Evolutionary conservation across 2,329 filamentous ascomycete species (phyloP).

Genomic region (Neofusicoccum ribis): DNA sequence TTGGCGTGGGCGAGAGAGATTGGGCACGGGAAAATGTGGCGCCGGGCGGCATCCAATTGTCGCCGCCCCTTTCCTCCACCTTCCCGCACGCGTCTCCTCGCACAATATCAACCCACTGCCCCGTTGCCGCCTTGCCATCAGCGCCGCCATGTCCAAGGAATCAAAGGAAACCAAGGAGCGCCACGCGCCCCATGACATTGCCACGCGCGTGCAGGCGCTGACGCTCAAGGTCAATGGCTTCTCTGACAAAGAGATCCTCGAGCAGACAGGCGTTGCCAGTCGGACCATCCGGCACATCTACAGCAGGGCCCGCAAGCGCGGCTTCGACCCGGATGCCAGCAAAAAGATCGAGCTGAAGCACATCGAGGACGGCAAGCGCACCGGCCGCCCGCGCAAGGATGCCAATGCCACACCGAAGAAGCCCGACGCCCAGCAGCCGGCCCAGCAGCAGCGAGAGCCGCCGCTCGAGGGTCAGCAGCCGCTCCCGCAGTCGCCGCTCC

Average conservation of each 20-base stretch:
- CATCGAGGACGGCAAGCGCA: conserved; percentile 19
- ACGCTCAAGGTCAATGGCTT: conserved; percentile 22
- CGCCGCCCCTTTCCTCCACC: neutral
- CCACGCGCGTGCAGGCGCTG: conserved; percentile 20
- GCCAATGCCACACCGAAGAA: conserved; percentile 13
- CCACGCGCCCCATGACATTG: conserved; percentile 19
- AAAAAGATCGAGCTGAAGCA: conserved; percentile 19
- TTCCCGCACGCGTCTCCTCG: conserved; percentile 5
- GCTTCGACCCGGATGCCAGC: conserved; percentile 16
- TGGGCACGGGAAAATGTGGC: neutral
- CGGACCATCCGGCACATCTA: conserved; percentile 20
- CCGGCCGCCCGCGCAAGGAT: conserved; percentile 19
- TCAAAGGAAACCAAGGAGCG: conserved; percentile 16
- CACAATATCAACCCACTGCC: conserved; percentile 16
- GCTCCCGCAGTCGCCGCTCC: conserved; percentile 2
- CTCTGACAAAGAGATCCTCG: conserved; percentile 19
- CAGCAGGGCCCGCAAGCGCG: conserved; percentile 19
- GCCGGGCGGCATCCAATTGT: neutral
- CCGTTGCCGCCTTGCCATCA: neutral
- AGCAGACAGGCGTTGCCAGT: conserved; percentile 19
- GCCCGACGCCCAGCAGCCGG: neutral
- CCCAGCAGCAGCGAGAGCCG: conserved; percentile 15
- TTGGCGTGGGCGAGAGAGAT: neutral
- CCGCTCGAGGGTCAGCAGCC: conserved; percentile 10
- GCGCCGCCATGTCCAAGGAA: conserved; percentile 15